Conservation (phyloP, 2,329 filamentous ascomycete genomes). For the Fusarium dimerum region DNA sequence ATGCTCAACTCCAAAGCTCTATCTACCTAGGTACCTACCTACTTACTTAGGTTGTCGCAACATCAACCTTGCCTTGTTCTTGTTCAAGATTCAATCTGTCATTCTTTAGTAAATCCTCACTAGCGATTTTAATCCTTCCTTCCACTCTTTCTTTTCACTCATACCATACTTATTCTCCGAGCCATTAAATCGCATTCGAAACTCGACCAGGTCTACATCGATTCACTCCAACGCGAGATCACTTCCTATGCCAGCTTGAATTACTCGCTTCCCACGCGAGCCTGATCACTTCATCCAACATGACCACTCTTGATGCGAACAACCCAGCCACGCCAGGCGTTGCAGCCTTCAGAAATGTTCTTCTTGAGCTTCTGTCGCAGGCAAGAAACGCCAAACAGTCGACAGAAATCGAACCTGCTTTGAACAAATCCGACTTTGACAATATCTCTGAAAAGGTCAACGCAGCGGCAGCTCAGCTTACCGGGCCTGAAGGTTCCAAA, state of each 20-base stretch:
- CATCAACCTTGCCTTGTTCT: too few relatives aligned
- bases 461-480: slow-evolving; percentile 32
- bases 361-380: slow-evolving; percentile 59
- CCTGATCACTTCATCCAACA: slow-evolving; percentile 31
- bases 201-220: too few relatives aligned
- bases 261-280: slow-evolving; percentile 6
- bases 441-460: slow-evolving; percentile 48
- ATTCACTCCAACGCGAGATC: background rate
- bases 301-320: slow-evolving; percentile 51
- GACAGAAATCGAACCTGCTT: slow-evolving; percentile 68
- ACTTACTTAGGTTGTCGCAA: background rate
- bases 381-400: slow-evolving; percentile 61
- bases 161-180: background rate
- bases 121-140: background rate
- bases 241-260: slow-evolving; percentile 13
- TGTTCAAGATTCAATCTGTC: slow-evolving; percentile 1
- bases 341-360: slow-evolving; percentile 51
- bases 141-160: background rate
- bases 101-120: background rate
- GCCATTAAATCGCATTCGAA: background rate
- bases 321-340: slow-evolving; percentile 56
- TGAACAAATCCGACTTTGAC: slow-evolving; percentile 68
- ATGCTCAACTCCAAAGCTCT: slow-evolving; percentile 7
- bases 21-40: too few relatives aligned
- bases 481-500: slow-evolving; percentile 28